Conservation (phyloP, 768 basidiomycete species). For the Pulveroboletus sp. region DNA sequence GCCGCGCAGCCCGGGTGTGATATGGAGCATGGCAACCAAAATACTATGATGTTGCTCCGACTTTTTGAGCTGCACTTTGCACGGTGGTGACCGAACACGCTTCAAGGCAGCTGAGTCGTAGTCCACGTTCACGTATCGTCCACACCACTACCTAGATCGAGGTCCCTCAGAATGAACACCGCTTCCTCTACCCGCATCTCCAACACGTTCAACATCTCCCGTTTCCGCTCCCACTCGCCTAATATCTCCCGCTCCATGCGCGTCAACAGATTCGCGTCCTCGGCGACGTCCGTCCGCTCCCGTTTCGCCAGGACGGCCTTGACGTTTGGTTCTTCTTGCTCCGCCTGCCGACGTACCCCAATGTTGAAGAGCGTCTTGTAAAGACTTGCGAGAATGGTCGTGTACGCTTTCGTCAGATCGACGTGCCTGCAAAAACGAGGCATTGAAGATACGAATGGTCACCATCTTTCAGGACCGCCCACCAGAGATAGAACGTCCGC, state of each 20-base stretch:
- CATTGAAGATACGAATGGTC: neutral
- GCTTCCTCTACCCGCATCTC: slow-evolving; percentile 86
- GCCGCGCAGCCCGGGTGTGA: no score
- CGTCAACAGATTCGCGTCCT: slow-evolving; percentile 65
- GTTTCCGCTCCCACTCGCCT: slow-evolving; percentile 67
- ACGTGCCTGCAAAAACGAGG: slow-evolving; percentile 62
- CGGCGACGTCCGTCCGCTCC: slow-evolving; percentile 78
- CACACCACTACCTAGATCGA: slow-evolving; percentile 46
- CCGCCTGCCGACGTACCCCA: slow-evolving; percentile 63
- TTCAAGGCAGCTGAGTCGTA: no score
- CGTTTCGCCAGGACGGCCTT: slow-evolving; percentile 76
- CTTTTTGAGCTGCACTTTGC: no score
- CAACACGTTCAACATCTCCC: slow-evolving; percentile 70
- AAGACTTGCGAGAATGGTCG: slow-evolving; percentile 66
- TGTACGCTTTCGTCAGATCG: slow-evolving; percentile 79
- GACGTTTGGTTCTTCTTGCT: slow-evolving; percentile 62
- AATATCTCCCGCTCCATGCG: slow-evolving; percentile 74
- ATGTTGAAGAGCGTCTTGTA: slow-evolving; percentile 94
- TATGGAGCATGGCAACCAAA: no score
- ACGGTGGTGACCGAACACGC: no score
- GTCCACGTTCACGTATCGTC: slow-evolving; percentile 39
- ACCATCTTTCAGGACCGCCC: slow-evolving; percentile 10
- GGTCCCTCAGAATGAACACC: slow-evolving; percentile 85
- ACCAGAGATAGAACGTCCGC: slow-evolving; percentile 92
- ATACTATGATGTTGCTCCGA: no score